Conservation (phyloP, 2,329 filamentous ascomycete genomes). For the Podosphaera leucotricha region DNA sequence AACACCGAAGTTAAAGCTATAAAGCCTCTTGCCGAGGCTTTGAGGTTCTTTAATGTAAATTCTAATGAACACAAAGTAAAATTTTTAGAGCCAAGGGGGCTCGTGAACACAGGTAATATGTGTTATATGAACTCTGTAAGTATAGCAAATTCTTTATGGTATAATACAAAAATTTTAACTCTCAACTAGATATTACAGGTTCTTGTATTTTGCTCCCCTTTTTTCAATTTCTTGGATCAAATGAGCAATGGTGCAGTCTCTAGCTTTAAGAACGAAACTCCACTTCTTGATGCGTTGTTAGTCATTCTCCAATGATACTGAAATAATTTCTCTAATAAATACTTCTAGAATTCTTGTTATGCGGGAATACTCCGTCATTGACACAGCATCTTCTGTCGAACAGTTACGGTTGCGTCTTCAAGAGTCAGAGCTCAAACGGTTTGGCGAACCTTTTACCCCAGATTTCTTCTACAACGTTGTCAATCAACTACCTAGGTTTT, state of each 20-base stretch:
- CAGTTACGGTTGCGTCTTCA: slow-evolving; percentile 53
- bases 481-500: slow-evolving; percentile 63
- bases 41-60: slow-evolving; percentile 44
- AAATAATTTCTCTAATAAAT: slow-evolving; percentile 2
- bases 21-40: slow-evolving; percentile 46
- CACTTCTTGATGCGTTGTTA: slow-evolving; percentile 80
- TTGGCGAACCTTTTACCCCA: slow-evolving; percentile 74
- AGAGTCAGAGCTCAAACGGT: slow-evolving; percentile 64
- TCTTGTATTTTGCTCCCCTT: slow-evolving; percentile 77
- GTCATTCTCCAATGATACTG: slow-evolving; percentile 17
- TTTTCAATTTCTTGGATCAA: slow-evolving; percentile 81
- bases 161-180: slow-evolving; percentile 11
- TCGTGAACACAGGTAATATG: slow-evolving; percentile 96
- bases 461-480: slow-evolving; percentile 94
- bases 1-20: slow-evolving; percentile 22
- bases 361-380: slow-evolving; percentile 71
- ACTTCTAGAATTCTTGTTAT: slow-evolving; percentile 77
- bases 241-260: slow-evolving; percentile 62
- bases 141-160: slow-evolving; percentile 5
- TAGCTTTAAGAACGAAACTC: slow-evolving; percentile 88
- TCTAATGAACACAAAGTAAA: slow-evolving; percentile 36
- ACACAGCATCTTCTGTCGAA: slow-evolving; percentile 51
- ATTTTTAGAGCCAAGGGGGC: slow-evolving; percentile 76
- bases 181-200: slow-evolving; percentile 63
- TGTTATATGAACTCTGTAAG: slow-evolving; percentile 99